Base-by-base conservation (phyloP, 1,139 yeast genomes). In the Blastobotrys buckinghamii region DNA sequence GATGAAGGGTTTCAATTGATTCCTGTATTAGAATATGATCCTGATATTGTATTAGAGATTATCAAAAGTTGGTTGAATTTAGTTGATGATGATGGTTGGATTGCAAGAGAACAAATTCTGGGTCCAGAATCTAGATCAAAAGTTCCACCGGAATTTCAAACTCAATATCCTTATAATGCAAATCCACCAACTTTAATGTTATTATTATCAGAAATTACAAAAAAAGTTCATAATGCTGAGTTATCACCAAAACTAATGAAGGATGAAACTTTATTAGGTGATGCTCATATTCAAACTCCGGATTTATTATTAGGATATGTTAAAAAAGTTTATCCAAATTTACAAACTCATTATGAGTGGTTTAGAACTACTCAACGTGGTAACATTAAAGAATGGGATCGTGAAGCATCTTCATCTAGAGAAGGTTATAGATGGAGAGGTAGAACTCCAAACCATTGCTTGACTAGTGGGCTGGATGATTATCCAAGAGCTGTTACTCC, bases 1-100 rank as follows among this genome's bases (percentile, higher is more conserved):
- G 99, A 94, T 66, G 98, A 94, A 68, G 99, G 99, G 0, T 92
- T 92, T 67, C 96, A 92, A 64, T 72, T 92, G 54, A 72, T 90
- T 37, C 96, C 96, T 2, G 71, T 92, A 34, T 67, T 87, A 55
- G 82, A 84, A 46, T 90, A 84, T 64, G 98, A 92, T 65, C 77
- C 88, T 9, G 96, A 89, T 61, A 71, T 92, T 41, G 88, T 82
- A 0, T 71, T 90, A 52, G 96, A 88, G 55, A 82, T 92, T 26
- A 65, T 89, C 52, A 77, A 83, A 59, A 85, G 96, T 42, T 92
- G 99, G 99, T 84, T 92, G 63, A 69, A 77, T 38, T 69, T 87
- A 47, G 86, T 89, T 53, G 97, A 92, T 64, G 83, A 80, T 0
- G 83, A 84, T 55, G 99, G 99, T 0, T 92, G 97, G 97, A 85